Evolutionary conservation across 2,329 filamentous ascomycete species (phyloP).

Genomic region (Davidsoniella neocaledoniae): DNA sequence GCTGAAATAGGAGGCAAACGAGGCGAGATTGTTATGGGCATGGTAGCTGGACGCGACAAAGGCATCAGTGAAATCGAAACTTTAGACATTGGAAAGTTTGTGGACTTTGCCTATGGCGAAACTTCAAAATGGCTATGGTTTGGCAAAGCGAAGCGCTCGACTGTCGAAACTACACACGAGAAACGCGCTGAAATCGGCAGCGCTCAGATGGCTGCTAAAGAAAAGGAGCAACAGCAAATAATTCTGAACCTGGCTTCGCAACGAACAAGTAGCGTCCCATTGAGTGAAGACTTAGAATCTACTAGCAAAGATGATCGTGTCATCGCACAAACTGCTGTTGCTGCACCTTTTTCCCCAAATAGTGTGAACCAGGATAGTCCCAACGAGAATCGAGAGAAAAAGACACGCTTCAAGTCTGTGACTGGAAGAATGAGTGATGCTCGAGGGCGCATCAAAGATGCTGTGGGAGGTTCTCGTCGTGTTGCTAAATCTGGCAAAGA

Average conservation of each 20-base stretch:
- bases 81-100: constrained; percentile 69
- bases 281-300: constrained; percentile 15
- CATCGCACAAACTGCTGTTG: constrained; percentile 16
- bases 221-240: constrained; percentile 5
- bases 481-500: constrained; percentile 39
- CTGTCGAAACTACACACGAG: constrained; percentile 26
- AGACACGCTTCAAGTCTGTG: constrained; percentile 60
- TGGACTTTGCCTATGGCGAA: constrained; percentile 62
- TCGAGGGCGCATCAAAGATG: constrained; percentile 70
- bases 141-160: constrained; percentile 62
- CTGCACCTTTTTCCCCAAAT: constrained; percentile 6
- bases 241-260: constrained; percentile 1
- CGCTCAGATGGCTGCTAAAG: constrained; percentile 10
- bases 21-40: constrained; percentile 89
- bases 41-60: constrained; percentile 74
- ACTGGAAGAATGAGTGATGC: constrained; percentile 66
- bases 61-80: constrained; percentile 88
- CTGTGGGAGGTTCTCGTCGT: constrained; percentile 46
- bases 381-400: constrained; percentile 26
- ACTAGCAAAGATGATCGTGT: constrained; percentile 29
- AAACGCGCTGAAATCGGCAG: constrained; percentile 27
- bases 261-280: constrained; percentile 25
- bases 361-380: constrained; percentile 6
- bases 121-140: constrained; percentile 88
- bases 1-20: constrained; percentile 87